These are phyloP conservation scores for Botrytis aclada DNA, from an alignment of 2,329 filamentous ascomycete species.

Conservation along the genomic window DNA sequence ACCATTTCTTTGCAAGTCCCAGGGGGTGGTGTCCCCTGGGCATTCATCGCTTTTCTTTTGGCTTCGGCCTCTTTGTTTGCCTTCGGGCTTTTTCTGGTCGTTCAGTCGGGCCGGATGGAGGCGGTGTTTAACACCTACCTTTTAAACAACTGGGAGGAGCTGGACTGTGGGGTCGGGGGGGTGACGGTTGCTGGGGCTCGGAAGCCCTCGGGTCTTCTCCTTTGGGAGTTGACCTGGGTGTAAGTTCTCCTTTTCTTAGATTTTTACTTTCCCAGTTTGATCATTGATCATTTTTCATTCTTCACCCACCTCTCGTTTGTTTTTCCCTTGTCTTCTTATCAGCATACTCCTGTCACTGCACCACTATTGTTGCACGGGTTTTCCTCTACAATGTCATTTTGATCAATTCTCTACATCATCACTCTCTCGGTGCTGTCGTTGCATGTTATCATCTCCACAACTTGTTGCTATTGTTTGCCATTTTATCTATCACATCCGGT, in stretches of 20 bases:
- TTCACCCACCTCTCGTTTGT: not conserved
- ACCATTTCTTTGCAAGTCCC: not conserved
- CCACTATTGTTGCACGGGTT: too few species aligned
- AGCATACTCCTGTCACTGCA: too few species aligned
- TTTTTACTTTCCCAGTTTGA: not conserved
- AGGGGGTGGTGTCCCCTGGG: conserved; percentile 6
- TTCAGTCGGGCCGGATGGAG: not conserved
- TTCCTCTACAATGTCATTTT: too few species aligned
- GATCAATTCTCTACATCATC: too few species aligned
- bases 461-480: not conserved
- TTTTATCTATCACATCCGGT: not conserved
- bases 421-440: not conserved
- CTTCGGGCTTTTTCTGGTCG: not conserved
- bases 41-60: not conserved
- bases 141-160: not conserved
- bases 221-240: not conserved
- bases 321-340: too few species aligned
- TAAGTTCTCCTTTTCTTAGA: not conserved
- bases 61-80: not conserved
- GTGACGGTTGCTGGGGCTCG: not conserved
- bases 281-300: not conserved
- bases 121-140: not conserved
- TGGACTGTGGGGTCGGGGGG: not conserved
- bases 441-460: not conserved
- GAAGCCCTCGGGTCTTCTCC: not conserved